Percentiles rank a stretch among this genome's conserved stretches.
These are phyloP conservation scores for Sporobolus alterniflorus DNA, from an alignment of 202 grass and related monocot genomes.

Conservation along the genomic window DNA sequence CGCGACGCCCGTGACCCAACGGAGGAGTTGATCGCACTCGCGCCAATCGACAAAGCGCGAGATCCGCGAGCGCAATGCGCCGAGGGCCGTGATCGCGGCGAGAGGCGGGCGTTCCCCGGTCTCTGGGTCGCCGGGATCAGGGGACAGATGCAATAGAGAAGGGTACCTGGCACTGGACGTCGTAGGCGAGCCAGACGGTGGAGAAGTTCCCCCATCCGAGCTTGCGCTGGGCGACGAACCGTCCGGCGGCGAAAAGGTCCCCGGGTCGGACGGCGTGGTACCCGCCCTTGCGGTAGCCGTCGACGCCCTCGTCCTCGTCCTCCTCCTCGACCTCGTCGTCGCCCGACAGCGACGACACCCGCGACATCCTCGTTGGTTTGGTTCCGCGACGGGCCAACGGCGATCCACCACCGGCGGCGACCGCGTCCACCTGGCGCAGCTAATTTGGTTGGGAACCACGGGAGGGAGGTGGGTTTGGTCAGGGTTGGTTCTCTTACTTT, in stretches of 20 bases:
- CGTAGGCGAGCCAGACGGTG: constrained; percentile 98
- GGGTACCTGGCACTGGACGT: constrained; percentile 62
- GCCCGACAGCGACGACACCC: constrained; percentile 55
- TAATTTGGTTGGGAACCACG: constrained; percentile 34
- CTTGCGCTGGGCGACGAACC: constrained; percentile 92
- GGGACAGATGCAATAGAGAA: background rate
- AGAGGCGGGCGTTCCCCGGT: too few relatives aligned
- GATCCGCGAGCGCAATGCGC: constrained; percentile 42
- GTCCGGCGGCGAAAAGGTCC: constrained; percentile 75
- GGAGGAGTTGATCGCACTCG: background rate
- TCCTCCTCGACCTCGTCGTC: constrained; percentile 54
- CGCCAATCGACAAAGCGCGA: constrained; percentile 35
- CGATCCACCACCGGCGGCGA: constrained; percentile 39
- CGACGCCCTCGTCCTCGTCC: constrained; percentile 94
- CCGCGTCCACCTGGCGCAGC: background rate
- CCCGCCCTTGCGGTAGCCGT: constrained; percentile 90
- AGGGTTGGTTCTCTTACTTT: constrained; percentile 14
- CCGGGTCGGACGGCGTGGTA: constrained; percentile 94
- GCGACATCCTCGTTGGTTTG: constrained; percentile 80
- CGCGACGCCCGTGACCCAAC: constrained; percentile 32
- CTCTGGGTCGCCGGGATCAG: too few relatives aligned
- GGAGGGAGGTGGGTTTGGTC: constrained; percentile 29
- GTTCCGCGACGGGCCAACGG: too few relatives aligned
- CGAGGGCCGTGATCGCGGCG: constrained; percentile 8
- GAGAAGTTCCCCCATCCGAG: constrained; percentile 99